These are phyloP conservation scores for Exophiala sp. DNA, from an alignment of 2,329 filamentous ascomycete species.

Conservation along the genomic window DNA sequence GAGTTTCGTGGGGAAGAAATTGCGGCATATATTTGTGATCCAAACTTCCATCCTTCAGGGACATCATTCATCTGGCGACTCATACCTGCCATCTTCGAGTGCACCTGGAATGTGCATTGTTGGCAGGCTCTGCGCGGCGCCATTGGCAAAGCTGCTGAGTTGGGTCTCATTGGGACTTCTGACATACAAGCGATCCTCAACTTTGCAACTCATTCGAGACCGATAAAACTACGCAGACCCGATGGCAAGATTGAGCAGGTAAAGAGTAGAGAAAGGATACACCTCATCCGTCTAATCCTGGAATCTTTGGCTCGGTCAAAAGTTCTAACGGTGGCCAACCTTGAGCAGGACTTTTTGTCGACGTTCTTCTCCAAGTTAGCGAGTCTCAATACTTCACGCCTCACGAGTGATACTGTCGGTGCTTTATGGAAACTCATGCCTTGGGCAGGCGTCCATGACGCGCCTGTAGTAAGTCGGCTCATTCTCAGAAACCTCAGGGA, in stretches of 20 bases:
- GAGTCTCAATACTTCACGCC: not conserved
- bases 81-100: constrained; percentile 1
- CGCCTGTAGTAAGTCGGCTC: constrained; percentile 7
- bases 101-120: constrained; percentile 6
- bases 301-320: constrained; percentile 13
- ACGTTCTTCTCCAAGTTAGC: constrained; percentile 9
- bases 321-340: constrained; percentile 7
- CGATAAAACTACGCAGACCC: not conserved
- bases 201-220: not conserved
- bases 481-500: constrained; percentile 2
- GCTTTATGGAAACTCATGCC: constrained; percentile 1
- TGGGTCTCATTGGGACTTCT: constrained; percentile 18
- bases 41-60: constrained; percentile 22
- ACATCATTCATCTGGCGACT: constrained; percentile 18
- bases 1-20: constrained; percentile 14
- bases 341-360: constrained; percentile 13
- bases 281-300: constrained; percentile 5
- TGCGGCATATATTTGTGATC: constrained; percentile 22
- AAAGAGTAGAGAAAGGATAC: constrained; percentile 1
- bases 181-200: constrained; percentile 15
- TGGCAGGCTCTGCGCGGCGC: constrained; percentile 12
- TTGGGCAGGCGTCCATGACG: constrained; percentile 8
- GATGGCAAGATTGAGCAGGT: not conserved
- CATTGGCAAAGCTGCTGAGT: constrained; percentile 16
- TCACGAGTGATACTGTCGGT: constrained; percentile 1